Percentiles rank a stretch among this genome's conserved stretches.
Evolutionary conservation across 2,329 filamentous ascomycete species (phyloP).

Genomic region (Tolypocladium album): DNA sequence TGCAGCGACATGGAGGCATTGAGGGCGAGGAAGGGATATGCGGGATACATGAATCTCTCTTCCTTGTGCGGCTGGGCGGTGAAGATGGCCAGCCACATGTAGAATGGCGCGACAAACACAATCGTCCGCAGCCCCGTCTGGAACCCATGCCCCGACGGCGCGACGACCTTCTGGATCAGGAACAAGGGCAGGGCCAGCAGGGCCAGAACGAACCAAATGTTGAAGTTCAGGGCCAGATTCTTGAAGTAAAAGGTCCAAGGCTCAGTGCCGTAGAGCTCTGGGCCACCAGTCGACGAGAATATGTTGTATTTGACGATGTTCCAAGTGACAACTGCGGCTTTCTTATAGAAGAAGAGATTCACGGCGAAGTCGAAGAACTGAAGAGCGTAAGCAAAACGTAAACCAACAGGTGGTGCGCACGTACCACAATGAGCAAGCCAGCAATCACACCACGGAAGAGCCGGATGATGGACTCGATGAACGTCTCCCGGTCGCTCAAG

Average conservation of each 20-base stretch:
- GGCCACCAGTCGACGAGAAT: slow-evolving; percentile 71
- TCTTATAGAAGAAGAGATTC: slow-evolving; percentile 80
- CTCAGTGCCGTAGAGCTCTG: slow-evolving; percentile 89
- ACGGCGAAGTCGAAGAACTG: slow-evolving; percentile 59
- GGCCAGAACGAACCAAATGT: slow-evolving; percentile 82
- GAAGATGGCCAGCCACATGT: slow-evolving; percentile 89
- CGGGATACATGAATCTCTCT: slow-evolving; percentile 97
- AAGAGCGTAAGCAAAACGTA: neutral
- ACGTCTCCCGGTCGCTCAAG: slow-evolving; percentile 44
- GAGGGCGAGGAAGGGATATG: slow-evolving; percentile 79
- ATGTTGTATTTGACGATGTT: slow-evolving; percentile 97
- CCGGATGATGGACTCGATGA: slow-evolving; percentile 49
- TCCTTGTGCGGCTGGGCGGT: slow-evolving; percentile 92
- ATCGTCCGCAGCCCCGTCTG: slow-evolving; percentile 64
- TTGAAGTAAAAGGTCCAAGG: slow-evolving; percentile 95
- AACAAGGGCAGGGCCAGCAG: slow-evolving; percentile 66
- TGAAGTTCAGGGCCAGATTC: slow-evolving; percentile 89
- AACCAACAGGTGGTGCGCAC: slow-evolving; percentile 14
- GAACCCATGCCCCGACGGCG: slow-evolving; percentile 49
- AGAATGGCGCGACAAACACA: slow-evolving; percentile 76
- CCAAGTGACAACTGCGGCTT: slow-evolving; percentile 66
- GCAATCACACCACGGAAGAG: slow-evolving; percentile 57
- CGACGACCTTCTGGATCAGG: slow-evolving; percentile 57
- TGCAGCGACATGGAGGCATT: slow-evolving; percentile 82
- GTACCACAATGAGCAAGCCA: slow-evolving; percentile 58